Base-by-base conservation (phyloP, 495 filamentous ascomycete species). In the Penicillium ucsense region DNA sequence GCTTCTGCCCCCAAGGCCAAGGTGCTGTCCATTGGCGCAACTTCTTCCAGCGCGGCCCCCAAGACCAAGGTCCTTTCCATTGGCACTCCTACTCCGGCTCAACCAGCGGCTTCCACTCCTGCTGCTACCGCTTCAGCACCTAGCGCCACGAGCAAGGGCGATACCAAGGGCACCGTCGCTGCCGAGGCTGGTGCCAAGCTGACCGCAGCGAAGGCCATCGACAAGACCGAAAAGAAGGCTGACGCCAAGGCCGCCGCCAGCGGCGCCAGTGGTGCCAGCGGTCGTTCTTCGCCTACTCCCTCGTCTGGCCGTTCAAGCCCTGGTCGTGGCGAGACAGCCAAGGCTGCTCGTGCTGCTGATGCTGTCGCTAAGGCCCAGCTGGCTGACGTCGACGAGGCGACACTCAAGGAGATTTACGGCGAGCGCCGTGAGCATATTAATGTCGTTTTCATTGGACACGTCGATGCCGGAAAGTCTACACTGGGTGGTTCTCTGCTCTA, bases 381-480 rank as follows among this genome's bases (percentile, higher is more conserved):
- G 9, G 89, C 87, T 12, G 88, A 94, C 65, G 83, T 99, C 3
- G 92, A 97, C 52, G 88, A 95, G 28, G 85, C 86, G 38, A 86
- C 87, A 0, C 70, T 99, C 48, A 86, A 88, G 62, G 92, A 97
- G 67, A 88, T 99, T 37, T 97, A 97, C 65, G 92, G 92, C 55
- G 95, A 97, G 49, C 63, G 60, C 51, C 67, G 69, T 67, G 92
- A 99, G 66, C 92, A 99, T 60, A 83, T 99, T 51, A 98, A 98
- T 63, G 80, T 97, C 42, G 94, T 98, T 48, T 98, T 98, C 75
- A 87, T 98, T 57, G 92, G 92, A 43, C 92, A 96, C 73, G 92
- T 97, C 49, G 92, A 98, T 67, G 90, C 91, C 49, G 92, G 92
- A 56, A 99, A 97, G 72, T 92, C 86, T 11, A 97, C 92, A 3